Conservation (phyloP, 1,284 basidiomycete genomes). For the Cryptococcus floricola region DNA sequence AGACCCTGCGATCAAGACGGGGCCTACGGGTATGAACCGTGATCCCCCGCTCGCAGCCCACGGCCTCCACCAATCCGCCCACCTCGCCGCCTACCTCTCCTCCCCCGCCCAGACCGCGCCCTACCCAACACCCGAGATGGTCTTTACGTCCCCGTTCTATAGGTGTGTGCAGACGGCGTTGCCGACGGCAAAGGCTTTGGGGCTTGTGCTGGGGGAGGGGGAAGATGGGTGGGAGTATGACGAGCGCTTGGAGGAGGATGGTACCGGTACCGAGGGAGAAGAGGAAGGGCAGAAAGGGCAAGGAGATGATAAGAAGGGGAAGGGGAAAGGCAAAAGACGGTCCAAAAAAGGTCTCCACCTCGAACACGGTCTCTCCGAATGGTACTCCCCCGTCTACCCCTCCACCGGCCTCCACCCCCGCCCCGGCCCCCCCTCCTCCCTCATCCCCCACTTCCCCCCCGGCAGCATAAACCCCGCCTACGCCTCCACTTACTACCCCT, state of each 20-base stretch:
- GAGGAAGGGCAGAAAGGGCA: too few relatives aligned
- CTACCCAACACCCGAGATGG: conserved; percentile 38
- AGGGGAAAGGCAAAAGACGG: too few relatives aligned
- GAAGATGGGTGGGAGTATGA: conserved; percentile 2
- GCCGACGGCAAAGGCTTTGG: conserved; percentile 44
- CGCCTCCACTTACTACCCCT: conserved; percentile 49
- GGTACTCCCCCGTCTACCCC: conserved; percentile 45
- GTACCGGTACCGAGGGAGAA: too few relatives aligned
- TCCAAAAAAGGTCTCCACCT: conserved; percentile 26
- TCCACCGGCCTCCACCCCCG: conserved; percentile 45
- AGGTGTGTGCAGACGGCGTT: conserved; percentile 54
- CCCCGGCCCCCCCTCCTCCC: conserved; percentile 24
- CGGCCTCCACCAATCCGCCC: conserved; percentile 44
- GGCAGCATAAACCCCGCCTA: conserved; percentile 36
- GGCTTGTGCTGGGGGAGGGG: conserved; percentile 1
- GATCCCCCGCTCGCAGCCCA: conserved; percentile 54
- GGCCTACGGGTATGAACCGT: conserved; percentile 50
- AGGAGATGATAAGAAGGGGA: too few relatives aligned
- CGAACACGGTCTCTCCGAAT: conserved; percentile 53
- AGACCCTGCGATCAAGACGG: conserved; percentile 40
- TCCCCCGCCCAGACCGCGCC: conserved; percentile 14
- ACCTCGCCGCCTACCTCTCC: conserved; percentile 35
- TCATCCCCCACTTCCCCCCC: conserved; percentile 35
- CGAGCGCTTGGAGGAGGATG: too few relatives aligned
- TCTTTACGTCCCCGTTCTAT: conserved; percentile 49